Evolutionary conservation across 495 filamentous ascomycete species (phyloP).

Genomic region (Penicillium paxilli): DNA sequence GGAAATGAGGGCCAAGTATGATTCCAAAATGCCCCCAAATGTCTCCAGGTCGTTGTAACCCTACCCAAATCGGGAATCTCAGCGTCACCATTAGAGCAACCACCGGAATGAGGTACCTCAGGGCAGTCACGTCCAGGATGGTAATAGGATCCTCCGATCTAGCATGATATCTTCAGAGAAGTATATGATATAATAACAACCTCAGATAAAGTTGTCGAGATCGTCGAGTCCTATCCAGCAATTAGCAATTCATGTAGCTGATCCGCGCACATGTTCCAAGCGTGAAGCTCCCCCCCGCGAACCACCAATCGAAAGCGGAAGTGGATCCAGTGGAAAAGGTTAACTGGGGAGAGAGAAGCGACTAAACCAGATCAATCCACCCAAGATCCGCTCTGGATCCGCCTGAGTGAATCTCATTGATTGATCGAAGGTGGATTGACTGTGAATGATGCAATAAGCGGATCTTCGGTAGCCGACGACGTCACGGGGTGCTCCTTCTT

Average conservation of each 20-base stretch:
- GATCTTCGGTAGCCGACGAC: conserved; percentile 23
- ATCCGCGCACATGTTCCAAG: not conserved
- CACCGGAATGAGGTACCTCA: too few relatives aligned
- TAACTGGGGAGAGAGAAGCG: not conserved
- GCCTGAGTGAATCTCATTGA: conserved; percentile 7
- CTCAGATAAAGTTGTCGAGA: too few relatives aligned
- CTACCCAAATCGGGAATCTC: not conserved
- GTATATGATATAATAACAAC: too few relatives aligned
- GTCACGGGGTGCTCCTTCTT: conserved; percentile 16
- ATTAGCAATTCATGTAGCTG: too few relatives aligned
- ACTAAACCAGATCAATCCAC: not conserved
- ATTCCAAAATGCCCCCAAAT: too few relatives aligned
- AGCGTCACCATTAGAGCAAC: not conserved
- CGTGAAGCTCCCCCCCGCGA: not conserved
- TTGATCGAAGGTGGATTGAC: conserved; percentile 11
- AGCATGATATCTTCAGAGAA: not conserved
- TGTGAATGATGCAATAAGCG: conserved; percentile 26
- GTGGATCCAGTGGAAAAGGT: not conserved
- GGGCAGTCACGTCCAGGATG: not conserved
- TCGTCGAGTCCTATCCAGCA: too few relatives aligned
- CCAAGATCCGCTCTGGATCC: not conserved
- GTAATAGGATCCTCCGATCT: not conserved
- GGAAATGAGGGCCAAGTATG: not conserved
- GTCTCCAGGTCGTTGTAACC: too few relatives aligned
- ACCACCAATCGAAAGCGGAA: not conserved